Percentiles rank a stretch among this genome's conserved stretches.
These are phyloP conservation scores for Lactarius sanguifluus DNA, from an alignment of 768 basidiomycete genomes.

Conservation along the genomic window DNA sequence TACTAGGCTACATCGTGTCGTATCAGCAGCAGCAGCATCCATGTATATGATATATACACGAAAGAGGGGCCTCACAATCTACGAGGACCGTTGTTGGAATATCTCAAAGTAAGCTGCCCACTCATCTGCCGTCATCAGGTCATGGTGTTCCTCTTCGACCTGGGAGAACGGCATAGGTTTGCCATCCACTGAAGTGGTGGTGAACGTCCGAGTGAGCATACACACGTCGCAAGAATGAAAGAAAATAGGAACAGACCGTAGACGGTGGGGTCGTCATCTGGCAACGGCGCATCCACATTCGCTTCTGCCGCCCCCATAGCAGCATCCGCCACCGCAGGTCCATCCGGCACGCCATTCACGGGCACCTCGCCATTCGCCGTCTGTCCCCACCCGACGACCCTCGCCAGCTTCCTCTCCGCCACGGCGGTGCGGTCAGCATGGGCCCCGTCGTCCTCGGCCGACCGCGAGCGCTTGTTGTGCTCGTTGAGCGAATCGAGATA, in stretches of 20 bases:
- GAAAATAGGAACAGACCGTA: conserved; percentile 49
- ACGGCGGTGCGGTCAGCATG: conserved; percentile 31
- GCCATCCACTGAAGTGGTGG: conserved; percentile 65
- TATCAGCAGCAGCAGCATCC: neutral
- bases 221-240: neutral
- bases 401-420: conserved; percentile 26
- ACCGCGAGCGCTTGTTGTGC: conserved; percentile 72
- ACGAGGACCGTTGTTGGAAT: conserved; percentile 45
- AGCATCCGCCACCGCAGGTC: neutral
- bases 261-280: conserved; percentile 60
- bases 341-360: conserved; percentile 30
- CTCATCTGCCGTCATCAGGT: conserved; percentile 91
- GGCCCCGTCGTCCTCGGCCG: conserved; percentile 44
- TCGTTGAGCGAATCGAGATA: conserved; percentile 70
- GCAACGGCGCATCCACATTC: neutral
- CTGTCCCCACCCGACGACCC: conserved; percentile 22
- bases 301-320: conserved; percentile 11
- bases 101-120: conserved; percentile 81
- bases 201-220: conserved; percentile 12
- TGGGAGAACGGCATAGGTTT: conserved; percentile 68
- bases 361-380: conserved; percentile 34
- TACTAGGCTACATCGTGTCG: conserved; percentile 3
- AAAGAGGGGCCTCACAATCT: neutral
- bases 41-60: neutral
- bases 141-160: conserved; percentile 91